phyloP scores from a whole-genome alignment of 805 yeast species.

The Kazachstania taianensis region DNA sequence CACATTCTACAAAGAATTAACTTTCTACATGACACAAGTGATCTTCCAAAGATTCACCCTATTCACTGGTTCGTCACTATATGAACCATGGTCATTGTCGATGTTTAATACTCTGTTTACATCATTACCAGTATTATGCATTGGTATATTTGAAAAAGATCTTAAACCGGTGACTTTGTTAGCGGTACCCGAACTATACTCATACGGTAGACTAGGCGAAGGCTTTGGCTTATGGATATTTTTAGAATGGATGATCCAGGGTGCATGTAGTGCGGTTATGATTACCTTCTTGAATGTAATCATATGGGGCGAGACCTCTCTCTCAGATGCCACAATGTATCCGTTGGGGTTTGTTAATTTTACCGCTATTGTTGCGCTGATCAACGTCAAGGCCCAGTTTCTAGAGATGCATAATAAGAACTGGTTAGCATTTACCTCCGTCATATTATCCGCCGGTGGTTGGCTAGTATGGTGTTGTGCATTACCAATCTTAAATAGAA shows the following conservation, averaged over 20 bases:
- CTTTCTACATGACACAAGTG: slow-evolving; percentile 83
- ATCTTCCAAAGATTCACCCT: slow-evolving; percentile 76
- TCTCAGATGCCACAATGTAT: slow-evolving; percentile 64
- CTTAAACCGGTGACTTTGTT: slow-evolving; percentile 76
- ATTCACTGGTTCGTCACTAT: slow-evolving; percentile 87
- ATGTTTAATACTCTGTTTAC: slow-evolving; percentile 97
- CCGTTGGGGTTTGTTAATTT: slow-evolving; percentile 74
- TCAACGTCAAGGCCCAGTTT: slow-evolving; percentile 70
- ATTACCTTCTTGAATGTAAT: slow-evolving; percentile 57
- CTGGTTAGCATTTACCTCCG: slow-evolving; percentile 55
- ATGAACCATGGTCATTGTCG: slow-evolving; percentile 92
- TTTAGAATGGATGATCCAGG: slow-evolving; percentile 67
- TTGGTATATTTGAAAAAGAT: slow-evolving; percentile 95
- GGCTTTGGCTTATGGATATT: slow-evolving; percentile 66
- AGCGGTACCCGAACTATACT: slow-evolving; percentile 85
- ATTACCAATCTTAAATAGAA: slow-evolving; percentile 57
- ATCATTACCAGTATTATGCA: slow-evolving; percentile 77
- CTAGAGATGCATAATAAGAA: slow-evolving; percentile 73
- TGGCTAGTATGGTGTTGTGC: slow-evolving; percentile 78
- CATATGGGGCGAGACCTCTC: slow-evolving; percentile 61
- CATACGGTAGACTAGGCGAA: slow-evolving; percentile 62
- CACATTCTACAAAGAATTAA: slow-evolving; percentile 87
- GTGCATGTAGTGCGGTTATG: slow-evolving; percentile 61
- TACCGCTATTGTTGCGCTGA: slow-evolving; percentile 59
- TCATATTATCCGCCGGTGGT: slow-evolving; percentile 67